A percentile compares a stretch with the other conserved stretches of the same genome.
phyloP scores from a whole-genome alignment of 2,329 filamentous ascomycete species.

The Magnaporthiopsis incrustans region DNA sequence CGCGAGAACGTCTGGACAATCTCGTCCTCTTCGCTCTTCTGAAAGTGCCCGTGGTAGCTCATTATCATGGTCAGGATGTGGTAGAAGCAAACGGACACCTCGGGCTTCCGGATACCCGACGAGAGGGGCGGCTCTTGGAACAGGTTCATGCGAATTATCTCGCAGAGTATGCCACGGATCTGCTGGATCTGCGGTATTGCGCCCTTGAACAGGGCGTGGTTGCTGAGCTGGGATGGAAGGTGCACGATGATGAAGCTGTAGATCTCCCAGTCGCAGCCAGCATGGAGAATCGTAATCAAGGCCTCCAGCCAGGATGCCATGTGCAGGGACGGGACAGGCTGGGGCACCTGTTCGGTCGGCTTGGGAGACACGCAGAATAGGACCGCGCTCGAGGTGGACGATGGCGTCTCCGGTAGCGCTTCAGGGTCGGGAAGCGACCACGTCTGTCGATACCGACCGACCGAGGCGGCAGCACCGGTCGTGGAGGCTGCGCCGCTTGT shows the following conservation, averaged over 20 bases:
- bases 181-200: conserved; percentile 68
- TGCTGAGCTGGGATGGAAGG: conserved; percentile 78
- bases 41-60: conserved; percentile 81
- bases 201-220: conserved; percentile 74
- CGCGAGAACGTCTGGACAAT: conserved; percentile 80
- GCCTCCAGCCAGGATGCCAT: conserved; percentile 68
- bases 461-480: not conserved
- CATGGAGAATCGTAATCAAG: conserved; percentile 64
- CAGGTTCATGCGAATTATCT: conserved; percentile 68
- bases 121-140: conserved; percentile 74
- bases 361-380: conserved; percentile 24
- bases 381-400: conserved; percentile 39
- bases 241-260: conserved; percentile 87
- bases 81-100: conserved; percentile 83
- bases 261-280: conserved; percentile 78
- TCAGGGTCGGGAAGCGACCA: conserved; percentile 52
- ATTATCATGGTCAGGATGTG: conserved; percentile 80
- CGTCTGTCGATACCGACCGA: conserved; percentile 36
- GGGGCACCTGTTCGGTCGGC: not conserved
- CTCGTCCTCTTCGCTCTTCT: conserved; percentile 80
- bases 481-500: conserved; percentile 1
- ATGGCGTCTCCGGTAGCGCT: conserved; percentile 42
- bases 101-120: conserved; percentile 76
- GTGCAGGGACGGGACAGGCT: conserved; percentile 13
- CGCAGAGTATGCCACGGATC: conserved; percentile 68